Evolutionary conservation across 2,329 filamentous ascomycete genomes (phyloP), one percentile per base, ranked within the genome.

Genomic region (Alternaria incomplexa): DNA sequence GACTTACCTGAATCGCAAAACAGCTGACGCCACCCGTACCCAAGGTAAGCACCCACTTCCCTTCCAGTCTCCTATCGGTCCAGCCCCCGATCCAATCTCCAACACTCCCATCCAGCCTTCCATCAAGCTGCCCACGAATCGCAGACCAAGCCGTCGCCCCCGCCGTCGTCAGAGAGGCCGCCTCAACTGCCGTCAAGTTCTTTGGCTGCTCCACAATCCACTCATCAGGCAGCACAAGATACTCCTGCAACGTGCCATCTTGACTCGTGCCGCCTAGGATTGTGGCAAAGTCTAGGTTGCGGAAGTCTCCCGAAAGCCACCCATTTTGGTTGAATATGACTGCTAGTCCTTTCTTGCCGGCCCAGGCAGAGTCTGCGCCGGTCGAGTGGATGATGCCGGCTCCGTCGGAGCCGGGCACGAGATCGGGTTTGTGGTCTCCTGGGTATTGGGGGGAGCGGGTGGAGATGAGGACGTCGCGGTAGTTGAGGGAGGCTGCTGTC

Each of bases 11-110:
- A 10, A 75, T 69, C 1, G 75, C 74, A 36, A 77, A 75, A 58
- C 79, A 73, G 22, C 72, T 78, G 59, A 78, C 76, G 71, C 84
- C 83, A 0, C 80, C 79, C 0, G 79, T 91, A 13, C 89, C 89
- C 77, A 90, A 87, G 1, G 88, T 88, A 26, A 91, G 81, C 3
- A 91, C 87, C 23, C 61, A 63, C 55, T 67, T 68, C 77, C 26
- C 79, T 75, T 69, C 20, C 8, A 62, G 28, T 26, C 58, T 40
- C 28, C 50, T 63, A 22, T 54, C 65, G 15, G 45, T 56, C 60
- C 67, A 65, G 36, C 56, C 62, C 48, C 61, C 5, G 6, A 43
- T 53, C 66, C 63, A 64, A 5, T 32, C 56, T 15, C 50, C 23
- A 5, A 62, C 17, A 5, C 36, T 17, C 20, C 65, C 59, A 20